Base-by-base conservation (phyloP, 2,329 filamentous ascomycete genomes). In the Penicillium thymicola region DNA sequence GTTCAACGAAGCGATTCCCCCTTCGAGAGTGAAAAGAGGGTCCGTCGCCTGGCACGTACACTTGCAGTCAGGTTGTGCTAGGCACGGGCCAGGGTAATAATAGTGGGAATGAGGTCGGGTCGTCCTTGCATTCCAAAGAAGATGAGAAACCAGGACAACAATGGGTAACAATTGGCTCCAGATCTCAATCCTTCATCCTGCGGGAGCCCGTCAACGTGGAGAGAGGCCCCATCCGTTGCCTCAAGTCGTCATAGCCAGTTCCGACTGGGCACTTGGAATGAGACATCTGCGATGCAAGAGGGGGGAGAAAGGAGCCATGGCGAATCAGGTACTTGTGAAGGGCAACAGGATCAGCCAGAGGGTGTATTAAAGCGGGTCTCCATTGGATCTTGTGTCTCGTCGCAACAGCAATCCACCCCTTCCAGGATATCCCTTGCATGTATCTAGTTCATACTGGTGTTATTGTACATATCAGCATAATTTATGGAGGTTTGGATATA, bases 61-160 rank as follows among this genome's bases (percentile, higher is more conserved):
- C 28, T 30, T 23, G 37, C 40, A 44, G 52, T 57, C 55, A 60
- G 47, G 51, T 60, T 51, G 50, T 51, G 43, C n/a, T 47, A 59
- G 63, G 60, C 64, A 66, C 64, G 64, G 63, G 60, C 59, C 63
- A 58, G 32, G 47, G 53, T 50, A 60, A 65, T 64, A 63, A 62
- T 62, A 63, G 50, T 51, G 55, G 60, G 64, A 65, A 65, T 66
- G 63, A 63, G 55, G 57, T 64, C 60, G 58, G 54, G 59, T 58
- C 49, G 57, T 74, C 72, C 72, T 75, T 75, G 71, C 72, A 75
- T 75, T 68, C 71, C 70, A 63, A 65, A 65, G 58, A 60, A 67
- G 65, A 63, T 63, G 59, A 66, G 61, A 65, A 64, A 54, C 52
- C 53, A 55, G 47, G 55, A 50, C 37, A 37, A 44, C 30, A 51